Evolutionary conservation across 2,329 filamentous ascomycete species (phyloP), one percentile per base, ranked within the genome.

Genomic region (Microascus cirrosus): DNA sequence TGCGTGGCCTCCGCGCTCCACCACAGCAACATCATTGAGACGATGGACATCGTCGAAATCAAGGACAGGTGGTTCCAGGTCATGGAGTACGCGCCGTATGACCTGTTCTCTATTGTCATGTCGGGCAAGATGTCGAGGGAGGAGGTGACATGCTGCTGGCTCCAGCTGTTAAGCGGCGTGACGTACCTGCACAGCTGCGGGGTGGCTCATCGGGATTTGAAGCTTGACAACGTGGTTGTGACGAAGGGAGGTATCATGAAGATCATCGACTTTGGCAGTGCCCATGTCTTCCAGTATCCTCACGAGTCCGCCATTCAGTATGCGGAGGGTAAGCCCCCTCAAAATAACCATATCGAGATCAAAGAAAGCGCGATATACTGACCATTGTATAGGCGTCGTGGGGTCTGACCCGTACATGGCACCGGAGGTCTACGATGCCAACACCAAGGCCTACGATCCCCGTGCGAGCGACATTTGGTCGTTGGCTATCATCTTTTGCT

Each of bases 221-320:
- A 99, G 73, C 74, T 99, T 65, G 94, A 99, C 74, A 99, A 99
- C 65, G 94, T 99, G 22, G 94, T 99, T 32, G 92, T 99, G 60
- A 97, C 92, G 68, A 89, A 95, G 67, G 84, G 88, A 66, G 94
- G 94, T 2, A 97, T 99, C 65, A 96, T 99, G 91, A 99, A 99
- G 73, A 89, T 99, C 62, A 99, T 99, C 66, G 94, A 99, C 71
- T 99, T 99, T 72, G 94, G 94, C 28, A 97, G 92, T 73, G 93
- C 94, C 0, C 92, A 94, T 63, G 93, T 99, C 48, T 99, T 96
- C 75, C 86, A 89, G 66, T 99, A 99, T 77, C 94, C 94, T 0
- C 97, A 99, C 67, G 94, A 99, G 73, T 91, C 86, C 63, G 90
- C 90, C 56, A 84, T 92, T 59, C 89, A 94, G 15, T 77, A 86